Base-by-base conservation (phyloP, 306 rosid genomes). In the Quercus mongolica region DNA sequence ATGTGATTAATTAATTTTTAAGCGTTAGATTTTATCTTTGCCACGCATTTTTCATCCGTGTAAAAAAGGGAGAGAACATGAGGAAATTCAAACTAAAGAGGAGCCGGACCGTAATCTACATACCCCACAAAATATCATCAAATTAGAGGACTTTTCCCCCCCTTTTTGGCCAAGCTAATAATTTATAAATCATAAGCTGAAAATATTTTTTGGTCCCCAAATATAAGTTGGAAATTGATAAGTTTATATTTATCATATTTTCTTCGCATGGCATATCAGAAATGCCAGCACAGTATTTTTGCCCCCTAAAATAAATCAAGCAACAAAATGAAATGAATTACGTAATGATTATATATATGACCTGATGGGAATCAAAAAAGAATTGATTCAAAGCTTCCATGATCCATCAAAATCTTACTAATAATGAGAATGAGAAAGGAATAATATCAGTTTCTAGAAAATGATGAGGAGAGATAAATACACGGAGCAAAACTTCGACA, bases 391-490 rank as follows among this genome's bases (percentile, higher is more conserved):
- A 82, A 74, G 54, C 69, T 75, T 63, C 21, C 51, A 23, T 84
- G 84, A 55, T 63, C 21, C 51, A 23, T 84, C 84, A 55, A 77
- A 59, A 77, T 86, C 87, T 72, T 76, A 81, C 90, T 74, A 69
- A 74, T 62, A 73, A 76, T 83, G 82, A 73, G 81, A 83, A 52
- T 9, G 65, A 59, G 17, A 59, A 59, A 18, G 26, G 83, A 80
- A 80, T 72, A 51, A 69, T 57, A 74, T 69, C 78, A 61, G 26
- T 73, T 77, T 21, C 4, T 54, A 62, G 33, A 79, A 59, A 54
- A 64, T 10, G 46, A 33, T 21, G 69, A 64, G 14, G 63, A 63
- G 58, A 46, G 76, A 79, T 21, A 62, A 65, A 5, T 20, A 4
- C 58, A 46, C 56, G 77, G 77, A 78, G 30, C 1, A 49, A 21